These are phyloP conservation scores for Graphiopsis chlorocephala DNA, from an alignment of 2,329 filamentous ascomycete genomes.

Conservation along the genomic window DNA sequence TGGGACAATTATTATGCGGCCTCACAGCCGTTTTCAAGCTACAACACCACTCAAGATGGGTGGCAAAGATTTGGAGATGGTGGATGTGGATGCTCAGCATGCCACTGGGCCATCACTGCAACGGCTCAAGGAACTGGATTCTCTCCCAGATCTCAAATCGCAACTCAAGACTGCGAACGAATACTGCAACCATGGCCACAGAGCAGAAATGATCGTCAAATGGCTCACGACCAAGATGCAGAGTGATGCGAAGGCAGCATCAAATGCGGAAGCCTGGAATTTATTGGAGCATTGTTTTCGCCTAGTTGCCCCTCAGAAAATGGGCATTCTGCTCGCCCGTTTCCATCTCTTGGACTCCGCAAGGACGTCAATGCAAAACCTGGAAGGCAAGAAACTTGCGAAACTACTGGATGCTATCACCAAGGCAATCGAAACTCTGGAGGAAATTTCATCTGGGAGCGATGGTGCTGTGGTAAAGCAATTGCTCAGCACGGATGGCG, in stretches of 20 bases:
- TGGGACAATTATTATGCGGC: neutral
- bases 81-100: conserved; percentile 27
- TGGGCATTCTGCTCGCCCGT: conserved; percentile 63
- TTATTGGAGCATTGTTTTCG: conserved; percentile 61
- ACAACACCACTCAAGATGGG: neutral
- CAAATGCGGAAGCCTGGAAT: conserved; percentile 51
- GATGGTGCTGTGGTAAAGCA: conserved; percentile 26
- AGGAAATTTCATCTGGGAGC: conserved; percentile 17
- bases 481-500: conserved; percentile 22
- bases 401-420: neutral
- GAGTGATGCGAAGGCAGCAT: conserved; percentile 41
- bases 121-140: conserved; percentile 39
- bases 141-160: conserved; percentile 23
- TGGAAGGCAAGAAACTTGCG: neutral
- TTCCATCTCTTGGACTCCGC: conserved; percentile 7
- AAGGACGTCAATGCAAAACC: neutral
- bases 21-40: neutral
- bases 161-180: conserved; percentile 29
- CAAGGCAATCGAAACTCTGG: conserved; percentile 1
- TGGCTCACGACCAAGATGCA: conserved; percentile 64
- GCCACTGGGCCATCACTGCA: conserved; percentile 35
- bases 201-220: conserved; percentile 60
- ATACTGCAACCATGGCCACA: conserved; percentile 31
- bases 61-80: conserved; percentile 7
- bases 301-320: conserved; percentile 65